These are phyloP conservation scores for Leccinum longicurvipes DNA, from an alignment of 768 basidiomycete species.

Conservation along the genomic window DNA sequence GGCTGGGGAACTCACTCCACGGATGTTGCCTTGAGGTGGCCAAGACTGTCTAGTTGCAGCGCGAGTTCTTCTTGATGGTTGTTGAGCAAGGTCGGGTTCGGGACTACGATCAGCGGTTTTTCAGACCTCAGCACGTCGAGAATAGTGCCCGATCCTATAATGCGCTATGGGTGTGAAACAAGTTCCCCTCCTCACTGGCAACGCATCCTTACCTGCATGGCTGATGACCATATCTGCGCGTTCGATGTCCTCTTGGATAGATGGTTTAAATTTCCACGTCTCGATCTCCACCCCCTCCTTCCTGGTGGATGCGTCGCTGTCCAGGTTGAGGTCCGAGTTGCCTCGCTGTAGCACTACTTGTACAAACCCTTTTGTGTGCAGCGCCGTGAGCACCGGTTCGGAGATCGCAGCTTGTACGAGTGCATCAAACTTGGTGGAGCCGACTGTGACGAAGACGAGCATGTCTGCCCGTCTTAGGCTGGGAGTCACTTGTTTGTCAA, in stretches of 20 bases:
- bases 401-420: conserved; percentile 64
- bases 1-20: conserved; percentile 47
- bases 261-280: conserved; percentile 71
- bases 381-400: conserved; percentile 50
- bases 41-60: conserved; percentile 52
- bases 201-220: conserved; percentile 73
- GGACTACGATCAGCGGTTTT: conserved; percentile 82
- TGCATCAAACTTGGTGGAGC: conserved; percentile 82
- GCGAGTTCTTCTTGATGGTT: conserved; percentile 95
- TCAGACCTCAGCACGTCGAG: conserved; percentile 75
- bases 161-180: background rate
- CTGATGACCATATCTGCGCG: conserved; percentile 80
- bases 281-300: conserved; percentile 52
- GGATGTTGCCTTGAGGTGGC: conserved; percentile 55
- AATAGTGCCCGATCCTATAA: conserved; percentile 92
- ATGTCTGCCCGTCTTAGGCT: conserved; percentile 7
- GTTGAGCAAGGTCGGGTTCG: conserved; percentile 84
- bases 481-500: background rate
- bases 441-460: conserved; percentile 76
- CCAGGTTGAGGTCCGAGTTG: conserved; percentile 46
- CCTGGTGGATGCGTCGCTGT: conserved; percentile 17
- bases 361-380: conserved; percentile 55
- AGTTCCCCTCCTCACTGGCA: background rate
- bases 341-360: conserved; percentile 77
- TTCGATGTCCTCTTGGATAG: conserved; percentile 62